Evolutionary conservation across 1,284 basidiomycete species (phyloP), one percentile per base, ranked within the genome.

Genomic region (Cutaneotrichosporon sp.): DNA sequence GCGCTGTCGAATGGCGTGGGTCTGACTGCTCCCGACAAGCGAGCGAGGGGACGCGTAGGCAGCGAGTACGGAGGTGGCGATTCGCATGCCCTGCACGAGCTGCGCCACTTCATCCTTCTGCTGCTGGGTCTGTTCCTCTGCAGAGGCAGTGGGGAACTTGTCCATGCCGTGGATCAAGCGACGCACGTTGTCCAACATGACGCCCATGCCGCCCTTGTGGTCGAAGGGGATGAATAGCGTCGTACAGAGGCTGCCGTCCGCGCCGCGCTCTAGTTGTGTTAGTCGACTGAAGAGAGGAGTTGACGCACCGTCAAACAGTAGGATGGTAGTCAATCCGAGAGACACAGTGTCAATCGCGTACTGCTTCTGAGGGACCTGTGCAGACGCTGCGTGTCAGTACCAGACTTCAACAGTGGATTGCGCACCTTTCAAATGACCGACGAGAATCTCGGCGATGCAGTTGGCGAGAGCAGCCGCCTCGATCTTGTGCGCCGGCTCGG

Each of bases 21-120:
- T 96, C 77, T 98, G 94, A 1, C 87, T 84, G 13, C 91, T 91
- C 65, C 97, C 94, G 63, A 93, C 85, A 30, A 97, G 82, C 14
- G 90, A 86, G 70, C 90, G 90, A 36, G 90, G 86, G 1, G 89
- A 89, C 32, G 92, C 85, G 56, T 98, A 83, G 9, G 89, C 87
- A 63, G 87, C 84, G 36, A 98, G 81, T 40, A 97, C 82, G 68
- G 90, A 86, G 30, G 97, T 83, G 0, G 88, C 88, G 50, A 66
- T 61, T 21, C 60, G 67, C 5, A 69, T 61, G 5, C 53, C 58
- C 4, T 58, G 36, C 4, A 60, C 52, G 14, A 51, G 49, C 7
- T 67, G 60, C 21, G 65, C 62, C 8, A 47, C 47, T 30, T 90
- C 81, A 65, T 88, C 87, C 67, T 87, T 86, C 63, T 86, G 84